Percentiles rank a stretch among this genome's conserved stretches.
Evolutionary conservation across 1,284 basidiomycete genomes (phyloP).

Genomic region (Psilocybe mexicana): DNA sequence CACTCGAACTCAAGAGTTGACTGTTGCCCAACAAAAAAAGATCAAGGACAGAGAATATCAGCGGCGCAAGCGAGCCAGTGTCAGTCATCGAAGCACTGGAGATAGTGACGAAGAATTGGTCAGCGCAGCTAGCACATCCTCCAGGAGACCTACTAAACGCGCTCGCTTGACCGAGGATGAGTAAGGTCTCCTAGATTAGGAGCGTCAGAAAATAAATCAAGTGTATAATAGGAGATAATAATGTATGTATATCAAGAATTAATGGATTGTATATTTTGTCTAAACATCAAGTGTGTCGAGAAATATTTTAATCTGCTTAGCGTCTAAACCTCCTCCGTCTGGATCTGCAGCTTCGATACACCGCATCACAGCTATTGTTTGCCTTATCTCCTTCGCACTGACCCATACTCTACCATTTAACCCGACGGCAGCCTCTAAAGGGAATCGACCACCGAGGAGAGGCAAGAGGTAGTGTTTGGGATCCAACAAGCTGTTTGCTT

Average conservation of each 20-base stretch:
- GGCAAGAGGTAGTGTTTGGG: constrained; percentile 75
- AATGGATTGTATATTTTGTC: constrained; percentile 15
- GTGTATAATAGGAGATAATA: constrained; percentile 19
- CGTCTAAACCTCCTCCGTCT: constrained; percentile 60
- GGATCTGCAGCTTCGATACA: constrained; percentile 77
- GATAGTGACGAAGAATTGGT: constrained; percentile 71
- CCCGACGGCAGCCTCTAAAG: constrained; percentile 77
- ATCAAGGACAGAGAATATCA: constrained; percentile 75
- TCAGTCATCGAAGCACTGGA: constrained; percentile 50
- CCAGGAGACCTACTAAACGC: constrained; percentile 60
- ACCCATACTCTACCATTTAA: constrained; percentile 86
- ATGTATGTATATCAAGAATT: constrained; percentile 9
- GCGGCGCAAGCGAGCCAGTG: constrained; percentile 66
- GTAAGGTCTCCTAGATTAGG: background rate
- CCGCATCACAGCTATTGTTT: constrained; percentile 65
- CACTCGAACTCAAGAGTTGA: constrained; percentile 59
- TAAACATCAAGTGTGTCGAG: constrained; percentile 57
- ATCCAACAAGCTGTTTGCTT: constrained; percentile 62
- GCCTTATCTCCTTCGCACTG: constrained; percentile 63
- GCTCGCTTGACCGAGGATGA: constrained; percentile 61
- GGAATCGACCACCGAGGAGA: constrained; percentile 69
- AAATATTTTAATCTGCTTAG: constrained; percentile 51
- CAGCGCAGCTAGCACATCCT: constrained; percentile 43
- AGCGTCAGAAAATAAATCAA: background rate
- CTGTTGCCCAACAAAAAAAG: constrained; percentile 72